Percentiles rank a stretch among this genome's conserved stretches.
phyloP scores from a whole-genome alignment of 805 yeast genomes.

The Danielozyma ontarioensis region DNA sequence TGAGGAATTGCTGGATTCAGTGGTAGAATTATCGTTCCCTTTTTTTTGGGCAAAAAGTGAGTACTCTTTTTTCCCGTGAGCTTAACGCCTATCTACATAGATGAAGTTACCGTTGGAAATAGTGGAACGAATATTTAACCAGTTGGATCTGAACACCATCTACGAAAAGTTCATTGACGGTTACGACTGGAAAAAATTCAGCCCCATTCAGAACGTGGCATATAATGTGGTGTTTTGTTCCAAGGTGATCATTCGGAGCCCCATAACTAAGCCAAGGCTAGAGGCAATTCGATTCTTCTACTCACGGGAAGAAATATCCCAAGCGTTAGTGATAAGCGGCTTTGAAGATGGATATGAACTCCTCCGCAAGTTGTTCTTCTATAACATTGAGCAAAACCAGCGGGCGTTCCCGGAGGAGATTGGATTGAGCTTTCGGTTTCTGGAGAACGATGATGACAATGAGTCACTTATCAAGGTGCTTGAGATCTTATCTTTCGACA shows the following conservation, averaged over 20 bases:
- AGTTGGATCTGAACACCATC: constrained; percentile 3
- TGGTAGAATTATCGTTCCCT: too few species aligned
- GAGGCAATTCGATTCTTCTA: constrained; percentile 4
- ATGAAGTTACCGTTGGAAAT: too few species aligned
- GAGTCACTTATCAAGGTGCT: constrained; percentile 7
- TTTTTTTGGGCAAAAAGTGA: too few species aligned
- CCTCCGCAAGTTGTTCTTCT: constrained; percentile 4
- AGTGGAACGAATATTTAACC: constrained; percentile 3
- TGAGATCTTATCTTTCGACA: constrained; percentile 11
- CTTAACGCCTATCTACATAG: too few species aligned
- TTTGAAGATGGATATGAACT: constrained; percentile 6
- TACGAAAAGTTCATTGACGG: constrained; percentile 7
- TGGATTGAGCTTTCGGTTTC: neutral
- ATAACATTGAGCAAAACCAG: constrained; percentile 2
- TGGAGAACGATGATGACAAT: constrained; percentile 3
- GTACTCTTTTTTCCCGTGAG: too few species aligned
- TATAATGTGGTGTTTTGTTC: constrained; percentile 3
- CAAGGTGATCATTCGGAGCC: constrained; percentile 3
- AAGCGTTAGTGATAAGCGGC: constrained; percentile 3
- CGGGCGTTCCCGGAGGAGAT: constrained; percentile 4
- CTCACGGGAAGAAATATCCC: constrained; percentile 1
- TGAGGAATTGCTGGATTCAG: too few species aligned
- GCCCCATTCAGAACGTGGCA: constrained; percentile 5
- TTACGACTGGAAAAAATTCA: constrained; percentile 2
- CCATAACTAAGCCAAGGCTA: neutral